phyloP scores from a whole-genome alignment of 352 stramenopile species.

The Pythium monospermum region DNA sequence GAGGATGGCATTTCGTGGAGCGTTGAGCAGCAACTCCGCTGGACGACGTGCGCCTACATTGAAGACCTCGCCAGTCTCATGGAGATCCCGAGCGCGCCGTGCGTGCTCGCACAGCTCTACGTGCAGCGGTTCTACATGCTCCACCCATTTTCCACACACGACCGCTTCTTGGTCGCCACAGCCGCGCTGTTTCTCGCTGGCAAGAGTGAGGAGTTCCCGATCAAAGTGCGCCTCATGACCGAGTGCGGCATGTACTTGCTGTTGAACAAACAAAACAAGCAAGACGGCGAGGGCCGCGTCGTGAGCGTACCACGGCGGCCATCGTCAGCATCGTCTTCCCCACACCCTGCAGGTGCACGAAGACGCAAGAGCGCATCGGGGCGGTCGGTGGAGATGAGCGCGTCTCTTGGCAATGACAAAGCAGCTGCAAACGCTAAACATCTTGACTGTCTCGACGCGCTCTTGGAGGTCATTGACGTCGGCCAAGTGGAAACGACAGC shows the following conservation, averaged over 20 bases:
- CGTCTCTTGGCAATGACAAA: slow-evolving; percentile 47
- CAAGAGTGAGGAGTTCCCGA: slow-evolving; percentile 73
- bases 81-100: slow-evolving; percentile 53
- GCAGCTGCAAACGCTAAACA: slow-evolving; percentile 54
- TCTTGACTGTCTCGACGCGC: slow-evolving; percentile 53
- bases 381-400: slow-evolving; percentile 42
- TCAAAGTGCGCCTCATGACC: slow-evolving; percentile 74
- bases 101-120: slow-evolving; percentile 55
- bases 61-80: slow-evolving; percentile 57
- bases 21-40: slow-evolving; percentile 55
- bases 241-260: slow-evolving; percentile 70
- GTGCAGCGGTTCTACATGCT: slow-evolving; percentile 77
- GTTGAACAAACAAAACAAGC: slow-evolving; percentile 3
- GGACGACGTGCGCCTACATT: slow-evolving; percentile 62
- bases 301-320: neutral
- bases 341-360: slow-evolving; percentile 10
- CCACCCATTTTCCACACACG: slow-evolving; percentile 71
- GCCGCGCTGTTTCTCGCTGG: slow-evolving; percentile 68
- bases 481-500: slow-evolving; percentile 61
- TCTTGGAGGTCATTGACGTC: slow-evolving; percentile 57
- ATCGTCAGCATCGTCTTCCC: slow-evolving; percentile 1
- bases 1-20: slow-evolving; percentile 44
- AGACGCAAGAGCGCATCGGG: slow-evolving; percentile 29
- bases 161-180: slow-evolving; percentile 75
- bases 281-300: slow-evolving; percentile 22